Evolutionary conservation across 345 rosid species (phyloP), one percentile per base, ranked within the genome.

Genomic region (Rhodamnia rubescens): DNA sequence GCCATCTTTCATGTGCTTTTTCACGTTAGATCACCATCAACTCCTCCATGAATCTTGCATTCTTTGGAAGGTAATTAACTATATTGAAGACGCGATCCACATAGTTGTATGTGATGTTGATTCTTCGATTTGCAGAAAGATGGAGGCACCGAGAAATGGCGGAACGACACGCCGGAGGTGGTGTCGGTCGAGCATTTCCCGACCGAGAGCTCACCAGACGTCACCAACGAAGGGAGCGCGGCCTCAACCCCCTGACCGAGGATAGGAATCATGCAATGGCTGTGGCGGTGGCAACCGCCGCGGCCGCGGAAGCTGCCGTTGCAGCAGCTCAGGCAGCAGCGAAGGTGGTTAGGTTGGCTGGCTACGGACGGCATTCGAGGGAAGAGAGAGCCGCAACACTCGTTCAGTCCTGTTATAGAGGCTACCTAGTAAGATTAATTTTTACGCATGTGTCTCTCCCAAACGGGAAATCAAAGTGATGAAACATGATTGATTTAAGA

Each of bases 251-350:
- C 0, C 89, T 82, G 49, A 87, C 89, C 11, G 96, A 92, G 84
- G 98, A 93, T 82, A 92, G 93, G 88, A 91, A 92, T 54, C 98
- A 95, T 81, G 98, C 95, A 4, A 93, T 96, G 64, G 98, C 96
- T 6, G 98, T 96, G 22, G 99, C 99, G 5, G 91, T 90, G 85
- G 99, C 99, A 5, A 95, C 99, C 14, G 99, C 99, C 6, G 99
- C 96, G 0, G 98, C 99, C 0, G 99, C 99, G 0, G 95, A 95
- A 87, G 99, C 98, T 1, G 99, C 99, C 0, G 97, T 94, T 32
- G 98, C 95, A 3, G 99, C 99, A 0, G 99, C 99, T 42, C 96
- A 94, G 89, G 99, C 98, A 1, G 99, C 99, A 0, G 98, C 99
- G 7, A 96, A 94, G 90, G 99, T 93, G 52, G 98, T 97, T 58